Evolutionary conservation across 2,329 filamentous ascomycete genomes (phyloP).

Genomic region (Trematosphaeria pertusa): DNA sequence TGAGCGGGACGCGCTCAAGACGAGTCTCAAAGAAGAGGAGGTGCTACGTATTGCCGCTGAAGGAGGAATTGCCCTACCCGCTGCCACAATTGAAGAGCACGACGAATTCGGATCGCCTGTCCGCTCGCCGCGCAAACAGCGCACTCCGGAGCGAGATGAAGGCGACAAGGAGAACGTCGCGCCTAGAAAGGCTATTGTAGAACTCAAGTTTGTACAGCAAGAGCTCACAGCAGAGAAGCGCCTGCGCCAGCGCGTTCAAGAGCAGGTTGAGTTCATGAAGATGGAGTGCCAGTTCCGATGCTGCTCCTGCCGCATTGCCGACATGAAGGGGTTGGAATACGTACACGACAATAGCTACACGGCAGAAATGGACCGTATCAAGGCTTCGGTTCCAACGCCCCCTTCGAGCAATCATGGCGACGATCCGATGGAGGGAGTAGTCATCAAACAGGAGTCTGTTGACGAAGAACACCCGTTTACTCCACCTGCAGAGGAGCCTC

Average conservation of each 20-base stretch:
- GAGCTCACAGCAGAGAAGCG: conserved; percentile 61
- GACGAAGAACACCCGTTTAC: conserved; percentile 28
- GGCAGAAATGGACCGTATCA: conserved; percentile 47
- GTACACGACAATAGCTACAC: conserved; percentile 46
- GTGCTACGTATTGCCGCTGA: conserved; percentile 75
- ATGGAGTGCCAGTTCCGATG: conserved; percentile 74
- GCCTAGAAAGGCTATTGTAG: conserved; percentile 53
- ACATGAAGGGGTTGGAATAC: conserved; percentile 48
- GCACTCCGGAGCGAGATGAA: conserved; percentile 51
- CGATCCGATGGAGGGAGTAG: conserved; percentile 41
- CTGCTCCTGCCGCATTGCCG: conserved; percentile 64
- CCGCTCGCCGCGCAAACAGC: conserved; percentile 56
- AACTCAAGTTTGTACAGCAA: conserved; percentile 57
- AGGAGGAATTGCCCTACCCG: conserved; percentile 71
- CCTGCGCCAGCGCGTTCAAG: conserved; percentile 71
- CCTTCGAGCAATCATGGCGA: conserved; percentile 68
- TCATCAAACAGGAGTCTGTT: conserved; percentile 29
- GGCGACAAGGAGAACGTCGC: conserved; percentile 57
- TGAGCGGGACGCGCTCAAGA: conserved; percentile 77
- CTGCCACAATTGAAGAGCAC: conserved; percentile 56
- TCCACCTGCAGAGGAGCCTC: conserved; percentile 29
- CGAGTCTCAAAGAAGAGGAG: conserved; percentile 75
- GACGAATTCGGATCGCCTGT: conserved; percentile 70
- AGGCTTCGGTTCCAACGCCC: conserved; percentile 59
- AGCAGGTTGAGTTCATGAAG: conserved; percentile 77